Conservation (phyloP, 129 eudicot species). For the Deinandra increscens region DNA sequence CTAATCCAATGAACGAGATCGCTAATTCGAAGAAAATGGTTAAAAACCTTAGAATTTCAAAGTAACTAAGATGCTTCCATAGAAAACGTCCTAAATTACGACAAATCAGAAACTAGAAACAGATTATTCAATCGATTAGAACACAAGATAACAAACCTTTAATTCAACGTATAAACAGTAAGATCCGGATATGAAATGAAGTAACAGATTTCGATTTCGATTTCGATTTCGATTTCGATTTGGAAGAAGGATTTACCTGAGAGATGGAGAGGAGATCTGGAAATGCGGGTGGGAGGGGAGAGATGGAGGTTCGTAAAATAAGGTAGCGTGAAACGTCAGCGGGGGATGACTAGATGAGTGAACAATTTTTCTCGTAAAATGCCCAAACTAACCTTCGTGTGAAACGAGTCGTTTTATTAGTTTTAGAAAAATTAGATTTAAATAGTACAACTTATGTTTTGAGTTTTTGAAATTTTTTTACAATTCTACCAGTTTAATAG, state of each 20-base stretch:
- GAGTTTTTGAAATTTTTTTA: too few species aligned
- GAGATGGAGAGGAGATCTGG: constrained; percentile 24
- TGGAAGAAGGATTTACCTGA: constrained; percentile 23
- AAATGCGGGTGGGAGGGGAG: constrained; percentile 23
- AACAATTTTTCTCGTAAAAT: constrained; percentile 7
- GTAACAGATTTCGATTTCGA: not conserved
- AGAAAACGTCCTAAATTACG: not conserved
- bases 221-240: constrained; percentile 13
- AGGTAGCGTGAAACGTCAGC: constrained; percentile 16
- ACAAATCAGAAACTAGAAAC: not conserved
- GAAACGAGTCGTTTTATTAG: too few species aligned
- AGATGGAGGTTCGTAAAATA: constrained; percentile 30
- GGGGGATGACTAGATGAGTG: too few species aligned
- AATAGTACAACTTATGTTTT: too few species aligned
- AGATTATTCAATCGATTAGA: not conserved
- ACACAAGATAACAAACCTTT: not conserved
- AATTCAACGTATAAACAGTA: constrained; percentile 18
- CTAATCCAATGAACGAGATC: constrained; percentile 19
- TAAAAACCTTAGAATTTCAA: not conserved
- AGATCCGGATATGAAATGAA: constrained; percentile 1
- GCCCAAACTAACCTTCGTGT: constrained; percentile 19
- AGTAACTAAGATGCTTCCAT: too few species aligned
- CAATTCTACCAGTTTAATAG: too few species aligned
- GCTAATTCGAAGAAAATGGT: not conserved
- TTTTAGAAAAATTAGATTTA: too few species aligned